Evolutionary conservation across 495 filamentous ascomycete species (phyloP), one percentile per base, ranked within the genome.

Genomic region (Podospora tetraspora): DNA sequence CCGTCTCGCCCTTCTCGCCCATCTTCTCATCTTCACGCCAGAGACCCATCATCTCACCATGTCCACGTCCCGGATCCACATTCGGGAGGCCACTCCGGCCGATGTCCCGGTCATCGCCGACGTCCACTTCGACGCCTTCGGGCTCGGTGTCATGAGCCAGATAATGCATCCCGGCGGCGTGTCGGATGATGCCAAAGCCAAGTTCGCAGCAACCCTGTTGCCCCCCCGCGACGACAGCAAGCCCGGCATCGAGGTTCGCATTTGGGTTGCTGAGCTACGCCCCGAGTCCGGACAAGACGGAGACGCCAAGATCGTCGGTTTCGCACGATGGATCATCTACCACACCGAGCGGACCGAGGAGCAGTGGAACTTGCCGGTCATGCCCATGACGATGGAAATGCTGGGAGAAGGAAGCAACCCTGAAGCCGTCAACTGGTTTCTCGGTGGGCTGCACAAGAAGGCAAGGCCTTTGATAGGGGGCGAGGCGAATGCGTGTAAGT

Each of bases 231-330:
- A 43, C 6, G 34, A 64, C 56, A 52, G n/a, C 3, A 62, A 67
- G 12, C 64, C 64, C 27, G 68, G 71, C 24, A 58, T 69, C 1
- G 62, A 77, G 61, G 29, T 1, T 11, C 29, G 69, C 1, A 11
- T 74, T 19, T 66, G 60, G 57, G 76, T 77, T 29, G 75, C 75
- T 32, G 76, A 78, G 60, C 66, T 72, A 7, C 57, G 73, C 11
- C 70, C 72, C 0, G 61, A 70, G 11, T 71, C 57, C 4, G 62
- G 13, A 0, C 22, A 56, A 3, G 57, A 29, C 7, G 71, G 71
- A 9, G 62, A 34, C 24, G 62, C 72, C 12, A 71, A 76, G 66
- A 61, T 78, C 9, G 67, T 78, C 22, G 75, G 70, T 22, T 76
- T 74, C 32, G 69, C 71, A 9, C 73, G 64, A 27, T 77, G 76